Evolutionary conservation across 2,329 filamentous ascomycete species (phyloP).

Genomic region (Gaeumannomyces tritici): DNA sequence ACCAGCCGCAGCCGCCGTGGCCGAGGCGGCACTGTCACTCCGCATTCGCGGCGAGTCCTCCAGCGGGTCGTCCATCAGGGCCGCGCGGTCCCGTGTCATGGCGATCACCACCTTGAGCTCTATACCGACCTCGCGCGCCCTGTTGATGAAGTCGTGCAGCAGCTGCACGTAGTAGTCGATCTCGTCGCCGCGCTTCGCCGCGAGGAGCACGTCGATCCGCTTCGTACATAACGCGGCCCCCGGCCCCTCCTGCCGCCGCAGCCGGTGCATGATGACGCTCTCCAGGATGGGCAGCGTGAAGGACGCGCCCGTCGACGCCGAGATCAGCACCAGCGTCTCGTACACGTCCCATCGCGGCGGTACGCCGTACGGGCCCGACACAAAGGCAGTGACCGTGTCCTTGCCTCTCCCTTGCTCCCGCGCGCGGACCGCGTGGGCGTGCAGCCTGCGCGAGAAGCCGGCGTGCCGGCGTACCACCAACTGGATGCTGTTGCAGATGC

Average conservation of each 20-base stretch:
- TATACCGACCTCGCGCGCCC: slow-evolving; percentile 33
- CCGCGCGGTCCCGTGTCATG: not conserved
- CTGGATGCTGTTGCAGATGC: slow-evolving; percentile 50
- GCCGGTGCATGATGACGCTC: slow-evolving; percentile 22
- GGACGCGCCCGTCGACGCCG: slow-evolving; percentile 53
- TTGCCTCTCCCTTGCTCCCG: slow-evolving; percentile 14
- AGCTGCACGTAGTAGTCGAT: slow-evolving; percentile 45
- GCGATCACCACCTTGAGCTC: slow-evolving; percentile 43
- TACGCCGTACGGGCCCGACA: slow-evolving; percentile 46
- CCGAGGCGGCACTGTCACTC: slow-evolving; percentile 3
- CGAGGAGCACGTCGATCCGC: slow-evolving; percentile 41
- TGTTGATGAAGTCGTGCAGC: slow-evolving; percentile 32
- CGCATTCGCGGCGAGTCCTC: not conserved
- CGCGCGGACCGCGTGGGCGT: slow-evolving; percentile 31
- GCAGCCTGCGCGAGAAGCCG: slow-evolving; percentile 47
- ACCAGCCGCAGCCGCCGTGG: slow-evolving; percentile 8
- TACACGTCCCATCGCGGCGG: slow-evolving; percentile 48
- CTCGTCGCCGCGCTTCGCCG: slow-evolving; percentile 41
- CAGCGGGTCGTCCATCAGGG: not conserved
- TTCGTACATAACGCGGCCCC: slow-evolving; percentile 33
- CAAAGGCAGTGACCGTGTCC: slow-evolving; percentile 32
- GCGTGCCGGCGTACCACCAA: slow-evolving; percentile 45
- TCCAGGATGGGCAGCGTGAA: slow-evolving; percentile 52
- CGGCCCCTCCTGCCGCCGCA: not conserved
- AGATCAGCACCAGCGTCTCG: slow-evolving; percentile 50